Evolutionary conservation across 768 basidiomycete species (phyloP).

Genomic region (Leccinum subgranulosum): DNA sequence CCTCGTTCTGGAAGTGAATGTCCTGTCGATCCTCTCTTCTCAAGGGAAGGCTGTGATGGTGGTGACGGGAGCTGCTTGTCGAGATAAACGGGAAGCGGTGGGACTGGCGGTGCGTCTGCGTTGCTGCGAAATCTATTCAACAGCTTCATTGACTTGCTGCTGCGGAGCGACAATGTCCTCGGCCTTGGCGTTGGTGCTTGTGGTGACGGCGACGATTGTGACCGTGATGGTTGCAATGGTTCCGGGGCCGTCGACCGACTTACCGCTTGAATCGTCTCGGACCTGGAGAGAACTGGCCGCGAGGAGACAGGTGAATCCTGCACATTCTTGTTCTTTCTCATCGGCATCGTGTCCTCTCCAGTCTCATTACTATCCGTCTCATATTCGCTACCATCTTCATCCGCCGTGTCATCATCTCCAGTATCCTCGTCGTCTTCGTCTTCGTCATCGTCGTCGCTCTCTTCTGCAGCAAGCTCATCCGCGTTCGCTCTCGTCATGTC

Average conservation of each 20-base stretch:
- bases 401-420: conserved; percentile 36
- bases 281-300: neutral
- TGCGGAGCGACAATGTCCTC: conserved; percentile 46
- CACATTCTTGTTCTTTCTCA: conserved; percentile 11
- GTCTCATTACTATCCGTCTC: conserved; percentile 17
- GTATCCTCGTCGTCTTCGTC: conserved; percentile 36
- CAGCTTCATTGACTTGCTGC: conserved; percentile 44
- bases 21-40: conserved; percentile 18
- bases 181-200: conserved; percentile 5
- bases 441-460: conserved; percentile 51
- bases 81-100: conserved; percentile 31
- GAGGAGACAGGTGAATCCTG: neutral
- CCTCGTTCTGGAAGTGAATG: conserved; percentile 2
- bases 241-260: neutral
- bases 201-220: conserved; percentile 6
- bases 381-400: conserved; percentile 42
- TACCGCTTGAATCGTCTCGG: neutral
- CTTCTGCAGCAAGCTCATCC: conserved; percentile 77
- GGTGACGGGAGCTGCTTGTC: conserved; percentile 44
- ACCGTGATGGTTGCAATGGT: neutral
- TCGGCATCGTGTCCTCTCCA: conserved; percentile 4
- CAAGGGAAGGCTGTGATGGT: conserved; percentile 16
- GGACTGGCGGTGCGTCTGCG: conserved; percentile 42
- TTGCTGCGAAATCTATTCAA: conserved; percentile 16
- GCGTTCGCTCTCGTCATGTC: conserved; percentile 77